Base-by-base conservation (phyloP, 2,329 filamentous ascomycete genomes). In the Colletotrichum eleusines region DNA sequence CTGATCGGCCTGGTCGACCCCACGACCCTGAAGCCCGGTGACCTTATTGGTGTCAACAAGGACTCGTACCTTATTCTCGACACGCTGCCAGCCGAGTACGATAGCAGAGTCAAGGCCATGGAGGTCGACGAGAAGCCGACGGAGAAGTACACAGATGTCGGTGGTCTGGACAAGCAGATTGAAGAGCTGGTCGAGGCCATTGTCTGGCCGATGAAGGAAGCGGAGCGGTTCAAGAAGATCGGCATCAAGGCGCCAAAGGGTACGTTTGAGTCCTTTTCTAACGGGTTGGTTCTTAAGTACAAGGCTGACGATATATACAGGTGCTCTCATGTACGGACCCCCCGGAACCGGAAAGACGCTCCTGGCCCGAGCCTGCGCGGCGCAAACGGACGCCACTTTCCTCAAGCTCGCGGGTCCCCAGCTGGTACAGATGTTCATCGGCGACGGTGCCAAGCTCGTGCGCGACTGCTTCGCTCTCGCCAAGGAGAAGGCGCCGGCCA, bases 171-270 rank as follows among this genome's bases (percentile, higher is more conserved):
- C 84, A 99, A 99, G 85, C 96, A 99, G 86, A 99, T 99, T 79
- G 95, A 98, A 81, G 97, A 99, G 84, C 88, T 99, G 65, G 95
- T 99, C 11, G 96, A 99, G 85, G 96, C 96, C 66, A 96, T 99
- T 60, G 96, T 99, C 38, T 98, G 95, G 95, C 96, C 96, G 2
- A 99, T 99, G 96, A 98, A 98, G 88, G 95, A 99, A 84, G 95
- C 96, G 1, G 97, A 99, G 77, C 90, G 95, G 26, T 99, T 99
- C 86, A 98, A 98, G 89, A 98, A 98, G 88, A 98, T 99, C 78
- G 96, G 96, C 76, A 99, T 99, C 87, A 99, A 99, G 86, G 95
- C 96, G 50, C 96, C 96, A 18, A 99, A 99, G 85, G 96, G 96
- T 98, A 89, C 73, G 84, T 76, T 66, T 26, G 46, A 8, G 8